Percentiles rank a stretch among this genome's conserved stretches.
These are phyloP conservation scores for Colletotrichum echinochloae DNA, from an alignment of 2,329 filamentous ascomycete genomes.

Conservation along the genomic window DNA sequence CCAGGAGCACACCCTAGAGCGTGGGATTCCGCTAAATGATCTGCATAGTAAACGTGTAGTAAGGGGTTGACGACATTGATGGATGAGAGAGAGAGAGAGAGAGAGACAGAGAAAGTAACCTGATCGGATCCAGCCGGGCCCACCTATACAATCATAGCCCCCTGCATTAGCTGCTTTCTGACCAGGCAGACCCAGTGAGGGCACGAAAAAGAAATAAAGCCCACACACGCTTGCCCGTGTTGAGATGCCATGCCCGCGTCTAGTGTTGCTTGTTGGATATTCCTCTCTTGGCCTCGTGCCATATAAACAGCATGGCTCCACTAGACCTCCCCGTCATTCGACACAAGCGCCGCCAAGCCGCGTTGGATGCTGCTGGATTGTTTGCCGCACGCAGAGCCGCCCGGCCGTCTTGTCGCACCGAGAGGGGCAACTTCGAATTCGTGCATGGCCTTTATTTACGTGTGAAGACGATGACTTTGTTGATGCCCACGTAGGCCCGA, in stretches of 20 bases:
- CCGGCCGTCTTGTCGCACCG: neutral
- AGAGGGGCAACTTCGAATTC: neutral
- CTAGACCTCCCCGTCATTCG: neutral
- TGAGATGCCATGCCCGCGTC: neutral
- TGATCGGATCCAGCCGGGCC: neutral
- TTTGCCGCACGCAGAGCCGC: neutral
- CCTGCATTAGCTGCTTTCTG: neutral
- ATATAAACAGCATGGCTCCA: neutral
- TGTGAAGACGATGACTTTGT: neutral
- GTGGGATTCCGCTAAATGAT: neutral
- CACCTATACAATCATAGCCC: neutral
- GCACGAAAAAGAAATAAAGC: neutral
- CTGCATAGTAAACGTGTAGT: neutral
- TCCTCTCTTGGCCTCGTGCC: neutral
- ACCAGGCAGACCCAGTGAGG: neutral
- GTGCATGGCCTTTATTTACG: neutral
- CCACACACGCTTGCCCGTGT: neutral
- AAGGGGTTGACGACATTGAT: neutral
- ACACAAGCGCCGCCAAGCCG: neutral
- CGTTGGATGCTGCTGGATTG: neutral
- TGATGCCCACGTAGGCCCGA: neutral
- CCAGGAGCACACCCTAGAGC: neutral
- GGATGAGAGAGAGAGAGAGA: no score
- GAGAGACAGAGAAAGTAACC: no score
- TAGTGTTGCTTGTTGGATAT: neutral